phyloP scores from a whole-genome alignment of 192 early-diverging fungal genomes.

The Lunasporangiospora selenospora region DNA sequence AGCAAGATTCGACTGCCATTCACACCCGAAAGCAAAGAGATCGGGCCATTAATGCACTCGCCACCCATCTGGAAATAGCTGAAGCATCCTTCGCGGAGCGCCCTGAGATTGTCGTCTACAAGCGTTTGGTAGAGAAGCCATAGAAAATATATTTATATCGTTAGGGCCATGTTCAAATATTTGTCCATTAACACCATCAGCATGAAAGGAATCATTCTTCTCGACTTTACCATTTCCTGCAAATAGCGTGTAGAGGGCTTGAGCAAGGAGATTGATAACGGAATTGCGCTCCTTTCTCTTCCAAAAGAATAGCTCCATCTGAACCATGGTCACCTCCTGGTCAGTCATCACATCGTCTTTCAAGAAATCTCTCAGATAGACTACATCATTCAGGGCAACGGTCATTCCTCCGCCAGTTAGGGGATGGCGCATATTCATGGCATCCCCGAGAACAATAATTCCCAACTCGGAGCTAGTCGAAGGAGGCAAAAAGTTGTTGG shows the following conservation, averaged over 20 bases:
- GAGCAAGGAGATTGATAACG: constrained; percentile 89
- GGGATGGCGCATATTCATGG: constrained; percentile 96
- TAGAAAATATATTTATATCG: too few relatives aligned
- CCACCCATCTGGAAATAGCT: constrained; percentile 86
- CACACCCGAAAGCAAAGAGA: constrained; percentile 80
- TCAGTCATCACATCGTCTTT: constrained; percentile 53
- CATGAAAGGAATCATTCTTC: too few relatives aligned
- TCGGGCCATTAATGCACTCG: constrained; percentile 76
- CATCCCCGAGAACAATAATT: constrained; percentile 88
- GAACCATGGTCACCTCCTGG: constrained; percentile 37
- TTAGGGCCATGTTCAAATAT: too few relatives aligned
- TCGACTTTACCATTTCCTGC: constrained; percentile 68
- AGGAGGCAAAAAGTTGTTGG: constrained; percentile 86
- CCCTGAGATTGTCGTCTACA: constrained; percentile 68
- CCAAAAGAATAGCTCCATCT: constrained; percentile 77
- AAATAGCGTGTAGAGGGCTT: constrained; percentile 91
- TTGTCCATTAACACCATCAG: too few relatives aligned
- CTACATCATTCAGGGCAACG: constrained; percentile 90
- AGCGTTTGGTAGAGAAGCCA: too few relatives aligned
- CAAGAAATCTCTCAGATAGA: constrained; percentile 68
- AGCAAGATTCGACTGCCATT: constrained; percentile 73
- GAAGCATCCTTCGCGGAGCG: constrained; percentile 86
- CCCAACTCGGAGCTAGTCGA: constrained; percentile 69
- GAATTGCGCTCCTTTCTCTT: constrained; percentile 67
- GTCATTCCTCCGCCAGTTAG: constrained; percentile 98